Base-by-base conservation (phyloP, 495 filamentous ascomycete genomes). In the Rusavskia elegans region DNA sequence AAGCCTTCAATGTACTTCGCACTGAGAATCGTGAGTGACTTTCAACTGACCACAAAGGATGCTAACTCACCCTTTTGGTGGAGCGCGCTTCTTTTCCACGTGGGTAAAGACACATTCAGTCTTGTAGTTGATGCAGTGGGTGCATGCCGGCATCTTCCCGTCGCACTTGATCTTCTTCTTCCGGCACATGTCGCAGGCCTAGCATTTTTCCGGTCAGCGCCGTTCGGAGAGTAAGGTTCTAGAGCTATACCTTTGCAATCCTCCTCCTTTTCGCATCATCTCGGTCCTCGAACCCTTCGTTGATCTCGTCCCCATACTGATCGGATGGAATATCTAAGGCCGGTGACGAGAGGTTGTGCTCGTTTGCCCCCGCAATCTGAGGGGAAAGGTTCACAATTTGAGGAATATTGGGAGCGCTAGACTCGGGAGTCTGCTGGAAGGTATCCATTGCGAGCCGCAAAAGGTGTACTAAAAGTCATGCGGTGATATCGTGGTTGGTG, bases 151-250 rank as follows among this genome's bases (percentile, higher is more conserved):
- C 65, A 92, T 80, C 68, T 93, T 95, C 49, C 92, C 92, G 63
- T 98, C 93, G 67, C 92, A 98, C 69, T 97, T 97, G 63, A 98
- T 97, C 77, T 98, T 98, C 74, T 97, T 98, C 71, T 95, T 96
- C 56, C 92, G 80, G 63, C 92, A 98, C 90, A 96, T 95, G 63
- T 98, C 92, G 72, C 92, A 98, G 48, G 92, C 92, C 86, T 90
- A 64, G 38, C 25, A 19, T 37, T 23, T 35, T 37, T 30, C 36
- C 45, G 54, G 60, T 68, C 53, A 66, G 61, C 58, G 30, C 49
- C 50, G 49, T 54, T 19, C 14, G 10, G 5, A 35, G 46, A 11
- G 7, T 35, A 46, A n/a, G 16, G n/a, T 17, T 45, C 27, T 23
- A 35, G 32, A 14, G 66, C 71, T 71, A 65, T 71, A 89, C 86